phyloP scores from a whole-genome alignment of 331 rosid species.

The Stylosanthes scabra region DNA sequence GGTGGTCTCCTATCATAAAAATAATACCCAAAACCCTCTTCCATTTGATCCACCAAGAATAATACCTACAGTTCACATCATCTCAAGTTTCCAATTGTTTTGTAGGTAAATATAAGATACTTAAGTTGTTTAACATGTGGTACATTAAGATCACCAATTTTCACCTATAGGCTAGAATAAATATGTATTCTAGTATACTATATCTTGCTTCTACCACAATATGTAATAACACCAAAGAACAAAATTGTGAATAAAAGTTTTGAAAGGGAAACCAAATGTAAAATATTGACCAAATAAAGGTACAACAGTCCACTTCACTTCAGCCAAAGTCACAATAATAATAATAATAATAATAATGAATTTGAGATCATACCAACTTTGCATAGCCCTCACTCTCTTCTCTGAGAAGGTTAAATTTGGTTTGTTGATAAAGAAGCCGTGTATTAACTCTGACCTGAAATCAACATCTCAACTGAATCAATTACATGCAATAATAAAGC shows the following conservation, averaged over 20 bases:
- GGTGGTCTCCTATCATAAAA: not conserved
- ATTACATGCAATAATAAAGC: constrained; percentile 6
- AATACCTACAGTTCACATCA: not conserved
- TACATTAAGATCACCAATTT: constrained; percentile 1
- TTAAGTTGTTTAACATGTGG: not conserved
- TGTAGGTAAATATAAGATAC: not conserved
- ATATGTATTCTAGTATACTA: not conserved
- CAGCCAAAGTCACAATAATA: constrained; percentile 9
- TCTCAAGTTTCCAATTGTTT: not conserved
- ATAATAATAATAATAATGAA: constrained; percentile 15
- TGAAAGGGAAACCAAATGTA: not conserved
- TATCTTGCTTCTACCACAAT: not conserved
- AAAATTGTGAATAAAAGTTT: not conserved
- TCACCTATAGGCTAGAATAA: not conserved
- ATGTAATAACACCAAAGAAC: constrained; percentile 6
- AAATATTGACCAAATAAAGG: not conserved
- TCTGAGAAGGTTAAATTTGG: constrained; percentile 96
- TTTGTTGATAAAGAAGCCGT: constrained; percentile 97
- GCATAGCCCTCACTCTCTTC: constrained; percentile 99
- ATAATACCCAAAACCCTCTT: not conserved
- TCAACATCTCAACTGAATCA: constrained; percentile 39
- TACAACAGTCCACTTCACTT: not conserved
- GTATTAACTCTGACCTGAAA: constrained; percentile 98
- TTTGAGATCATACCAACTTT: constrained; percentile 75
- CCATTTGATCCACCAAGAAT: not conserved